Conservation (phyloP, 2,329 filamentous ascomycete genomes). For the Bretziella fagacearum region DNA sequence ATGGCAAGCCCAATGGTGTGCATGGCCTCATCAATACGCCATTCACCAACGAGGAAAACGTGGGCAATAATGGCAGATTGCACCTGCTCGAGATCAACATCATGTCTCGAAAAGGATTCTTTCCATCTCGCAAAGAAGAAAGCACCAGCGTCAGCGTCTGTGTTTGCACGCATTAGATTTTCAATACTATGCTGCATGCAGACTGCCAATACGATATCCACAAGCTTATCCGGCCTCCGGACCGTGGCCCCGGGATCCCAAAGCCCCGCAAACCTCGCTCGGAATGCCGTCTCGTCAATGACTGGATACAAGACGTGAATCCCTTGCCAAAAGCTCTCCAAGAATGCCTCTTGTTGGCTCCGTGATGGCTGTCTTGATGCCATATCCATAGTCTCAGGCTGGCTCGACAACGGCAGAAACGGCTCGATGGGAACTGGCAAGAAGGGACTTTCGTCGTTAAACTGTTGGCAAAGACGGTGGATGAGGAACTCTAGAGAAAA, state of each 20-base stretch:
- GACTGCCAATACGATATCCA: conserved; percentile 5
- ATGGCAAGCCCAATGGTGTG: not conserved
- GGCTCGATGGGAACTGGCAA: conserved; percentile 3
- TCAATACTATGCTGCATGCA: conserved; percentile 5
- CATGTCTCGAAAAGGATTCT: conserved; percentile 1
- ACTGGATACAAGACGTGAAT: conserved; percentile 5
- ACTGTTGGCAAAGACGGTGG: conserved; percentile 5
- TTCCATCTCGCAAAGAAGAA: conserved; percentile 9
- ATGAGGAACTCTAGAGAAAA: conserved; percentile 9
- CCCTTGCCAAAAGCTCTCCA: conserved; percentile 4
- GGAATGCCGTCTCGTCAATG: conserved; percentile 5
- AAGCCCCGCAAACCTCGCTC: not conserved
- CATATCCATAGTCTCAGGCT: not conserved
- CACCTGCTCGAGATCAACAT: conserved; percentile 5
- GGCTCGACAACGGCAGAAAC: conserved; percentile 2
- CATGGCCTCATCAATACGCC: conserved; percentile 6
- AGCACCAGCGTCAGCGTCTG: not conserved
- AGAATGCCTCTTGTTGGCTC: not conserved
- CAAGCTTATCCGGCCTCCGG: not conserved
- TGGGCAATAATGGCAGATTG: conserved; percentile 9
- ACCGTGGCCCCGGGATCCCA: not conserved
- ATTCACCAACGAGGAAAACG: not conserved
- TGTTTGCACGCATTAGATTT: not conserved
- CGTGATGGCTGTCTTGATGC: not conserved
- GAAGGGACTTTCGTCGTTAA: conserved; percentile 4